phyloP scores from a whole-genome alignment of 495 filamentous ascomycete species.

The Podospora bellae-mahoneyi region DNA sequence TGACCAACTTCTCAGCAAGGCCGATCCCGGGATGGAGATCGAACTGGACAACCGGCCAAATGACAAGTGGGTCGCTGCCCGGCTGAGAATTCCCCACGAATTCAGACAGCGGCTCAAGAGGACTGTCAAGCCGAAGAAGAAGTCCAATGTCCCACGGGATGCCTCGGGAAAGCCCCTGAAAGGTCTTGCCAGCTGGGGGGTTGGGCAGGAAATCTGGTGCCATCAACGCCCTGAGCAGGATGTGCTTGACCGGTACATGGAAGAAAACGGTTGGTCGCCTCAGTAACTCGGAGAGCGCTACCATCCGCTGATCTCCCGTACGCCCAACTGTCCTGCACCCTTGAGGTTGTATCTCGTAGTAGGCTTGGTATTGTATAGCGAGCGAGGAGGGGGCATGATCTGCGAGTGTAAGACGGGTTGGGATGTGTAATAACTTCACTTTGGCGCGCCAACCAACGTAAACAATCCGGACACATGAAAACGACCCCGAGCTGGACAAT shows the following conservation, averaged over 20 bases:
- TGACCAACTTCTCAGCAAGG: conserved; percentile 39
- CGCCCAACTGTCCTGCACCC: not conserved
- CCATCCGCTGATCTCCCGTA: not conserved
- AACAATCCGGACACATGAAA: conserved; percentile 3
- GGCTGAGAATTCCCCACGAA: conserved; percentile 49
- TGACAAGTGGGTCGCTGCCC: conserved; percentile 45
- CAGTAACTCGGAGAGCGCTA: not conserved
- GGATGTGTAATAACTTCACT: not conserved
- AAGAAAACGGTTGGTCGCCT: conserved; percentile 8
- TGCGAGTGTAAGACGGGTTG: not conserved
- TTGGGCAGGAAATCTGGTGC: conserved; percentile 49
- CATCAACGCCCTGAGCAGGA: conserved; percentile 41
- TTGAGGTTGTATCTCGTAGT: conserved; percentile 17
- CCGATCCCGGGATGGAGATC: conserved; percentile 32
- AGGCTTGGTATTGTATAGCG: not conserved
- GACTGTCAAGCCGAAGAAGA: conserved; percentile 26
- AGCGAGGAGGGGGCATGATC: not conserved
- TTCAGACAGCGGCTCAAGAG: conserved; percentile 38
- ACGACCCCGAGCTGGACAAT: conserved; percentile 4
- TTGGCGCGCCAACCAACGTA: conserved; percentile 1
- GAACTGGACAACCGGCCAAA: conserved; percentile 44
- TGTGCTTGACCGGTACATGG: conserved; percentile 28
- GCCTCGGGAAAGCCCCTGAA: conserved; percentile 24
- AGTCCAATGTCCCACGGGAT: conserved; percentile 23
- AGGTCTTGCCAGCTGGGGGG: conserved; percentile 36